Conservation (phyloP, 2,329 filamentous ascomycete genomes). For the Fusarium abutilonis region DNA sequence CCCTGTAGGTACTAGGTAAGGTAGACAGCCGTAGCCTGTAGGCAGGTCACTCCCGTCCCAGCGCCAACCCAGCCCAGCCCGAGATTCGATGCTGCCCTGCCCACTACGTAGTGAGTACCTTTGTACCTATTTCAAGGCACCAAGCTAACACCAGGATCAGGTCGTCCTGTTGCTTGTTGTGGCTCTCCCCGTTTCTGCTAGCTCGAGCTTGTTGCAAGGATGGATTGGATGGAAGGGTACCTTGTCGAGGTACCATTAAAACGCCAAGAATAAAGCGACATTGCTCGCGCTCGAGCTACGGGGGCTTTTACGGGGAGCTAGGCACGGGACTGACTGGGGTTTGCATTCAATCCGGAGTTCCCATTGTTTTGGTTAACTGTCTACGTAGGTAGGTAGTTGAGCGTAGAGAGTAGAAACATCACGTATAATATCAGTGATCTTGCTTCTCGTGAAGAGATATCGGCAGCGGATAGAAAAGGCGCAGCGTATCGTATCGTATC, state of each 20-base stretch:
- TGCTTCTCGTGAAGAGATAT: not conserved
- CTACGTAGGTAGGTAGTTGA: constrained; percentile 2
- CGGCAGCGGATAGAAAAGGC: constrained; percentile 1
- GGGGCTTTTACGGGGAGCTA: constrained; percentile 40
- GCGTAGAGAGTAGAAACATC: constrained; percentile 14
- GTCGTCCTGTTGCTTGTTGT: constrained; percentile 21
- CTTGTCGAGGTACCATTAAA: constrained; percentile 41
- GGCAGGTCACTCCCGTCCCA: constrained; percentile 26
- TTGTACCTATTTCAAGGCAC: constrained; percentile 14
- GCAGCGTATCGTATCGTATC: not conserved
- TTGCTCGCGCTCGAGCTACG: constrained; percentile 40
- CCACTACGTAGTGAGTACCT: not conserved
- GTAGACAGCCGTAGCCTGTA: too few relatives aligned
- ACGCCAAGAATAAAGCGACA: constrained; percentile 40
- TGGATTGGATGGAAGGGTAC: constrained; percentile 36
- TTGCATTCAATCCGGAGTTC: not conserved
- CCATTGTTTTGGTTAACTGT: too few relatives aligned
- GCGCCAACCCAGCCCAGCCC: constrained; percentile 16
- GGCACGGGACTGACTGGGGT: constrained; percentile 42
- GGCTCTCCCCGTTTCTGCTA: constrained; percentile 44
- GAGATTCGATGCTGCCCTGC: constrained; percentile 24
- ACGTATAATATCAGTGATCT: not conserved
- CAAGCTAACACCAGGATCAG: constrained; percentile 27
- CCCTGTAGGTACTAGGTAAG: constrained; percentile 4
- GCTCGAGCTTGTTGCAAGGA: constrained; percentile 35